Evolutionary conservation across 768 basidiomycete genomes (phyloP).

Genomic region (Lactarius hengduanensis): DNA sequence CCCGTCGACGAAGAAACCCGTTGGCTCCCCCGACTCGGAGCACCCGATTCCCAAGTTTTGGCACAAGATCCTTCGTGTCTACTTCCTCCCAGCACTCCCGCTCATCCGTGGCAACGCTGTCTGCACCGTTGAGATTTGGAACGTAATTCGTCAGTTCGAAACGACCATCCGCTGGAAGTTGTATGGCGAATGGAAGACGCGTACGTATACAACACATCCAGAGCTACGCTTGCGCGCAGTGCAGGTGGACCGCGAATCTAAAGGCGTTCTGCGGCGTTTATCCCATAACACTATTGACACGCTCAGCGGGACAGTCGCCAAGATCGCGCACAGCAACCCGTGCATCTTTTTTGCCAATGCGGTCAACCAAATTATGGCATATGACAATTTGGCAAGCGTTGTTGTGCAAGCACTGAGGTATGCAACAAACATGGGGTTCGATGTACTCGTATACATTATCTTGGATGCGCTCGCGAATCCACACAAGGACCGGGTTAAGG

Average conservation of each 20-base stretch:
- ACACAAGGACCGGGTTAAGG: slow-evolving; percentile 77
- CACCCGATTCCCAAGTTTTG: slow-evolving; percentile 75
- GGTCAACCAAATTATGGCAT: slow-evolving; percentile 92
- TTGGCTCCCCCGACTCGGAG: slow-evolving; percentile 52
- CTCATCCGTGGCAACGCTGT: slow-evolving; percentile 84
- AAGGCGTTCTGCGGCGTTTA: slow-evolving; percentile 83
- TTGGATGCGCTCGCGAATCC: slow-evolving; percentile 87
- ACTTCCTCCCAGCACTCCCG: slow-evolving; percentile 84
- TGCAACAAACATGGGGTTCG: slow-evolving; percentile 91
- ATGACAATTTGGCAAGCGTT: slow-evolving; percentile 88
- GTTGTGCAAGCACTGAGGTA: slow-evolving; percentile 88
- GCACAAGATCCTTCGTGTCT: slow-evolving; percentile 75
- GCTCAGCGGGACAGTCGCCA: slow-evolving; percentile 84
- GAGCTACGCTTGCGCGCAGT: slow-evolving; percentile 77
- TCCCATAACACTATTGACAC: slow-evolving; percentile 81
- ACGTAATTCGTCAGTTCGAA: slow-evolving; percentile 76
- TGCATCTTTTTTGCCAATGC: slow-evolving; percentile 87
- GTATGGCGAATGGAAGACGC: slow-evolving; percentile 93
- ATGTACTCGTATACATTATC: slow-evolving; percentile 85
- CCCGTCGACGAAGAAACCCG: slow-evolving; percentile 58
- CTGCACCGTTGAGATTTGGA: slow-evolving; percentile 91
- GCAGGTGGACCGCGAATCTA: slow-evolving; percentile 85
- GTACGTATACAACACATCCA: slow-evolving; percentile 68
- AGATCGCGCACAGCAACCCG: slow-evolving; percentile 92
- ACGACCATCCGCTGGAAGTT: slow-evolving; percentile 81